Conservation (phyloP, 306 rosid genomes). For the Hippophae gyantsensis region DNA sequence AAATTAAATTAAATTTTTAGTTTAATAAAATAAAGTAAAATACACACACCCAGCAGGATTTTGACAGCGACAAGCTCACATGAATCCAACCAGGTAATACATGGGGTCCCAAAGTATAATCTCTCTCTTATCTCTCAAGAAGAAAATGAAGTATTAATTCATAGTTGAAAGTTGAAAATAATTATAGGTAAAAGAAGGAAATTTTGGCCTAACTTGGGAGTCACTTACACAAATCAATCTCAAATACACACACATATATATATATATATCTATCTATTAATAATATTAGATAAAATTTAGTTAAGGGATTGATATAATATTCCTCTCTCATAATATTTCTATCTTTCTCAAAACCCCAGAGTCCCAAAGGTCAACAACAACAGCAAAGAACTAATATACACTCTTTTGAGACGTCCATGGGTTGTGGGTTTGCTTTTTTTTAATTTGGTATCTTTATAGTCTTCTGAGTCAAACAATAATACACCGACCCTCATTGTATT, state of each 20-base stretch:
- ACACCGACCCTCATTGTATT: slow-evolving; percentile 29
- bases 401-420: slow-evolving; percentile 38
- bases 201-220: slow-evolving; percentile 11
- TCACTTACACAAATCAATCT: neutral
- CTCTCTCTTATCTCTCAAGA: slow-evolving; percentile 7
- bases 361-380: slow-evolving; percentile 32
- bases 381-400: slow-evolving; percentile 2
- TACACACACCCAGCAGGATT: slow-evolving; percentile 26
- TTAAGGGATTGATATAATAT: too few species aligned
- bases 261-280: neutral
- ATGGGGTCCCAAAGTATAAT: slow-evolving; percentile 34
- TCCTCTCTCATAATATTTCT: neutral
- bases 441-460: slow-evolving; percentile 9
- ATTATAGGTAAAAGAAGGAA: neutral
- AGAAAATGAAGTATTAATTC: neutral
- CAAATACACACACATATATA: neutral
- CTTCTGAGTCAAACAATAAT: slow-evolving; percentile 29
- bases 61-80: slow-evolving; percentile 42
- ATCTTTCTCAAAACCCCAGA: slow-evolving; percentile 2
- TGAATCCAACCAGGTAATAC: slow-evolving; percentile 45
- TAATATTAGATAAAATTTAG: neutral
- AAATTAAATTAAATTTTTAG: neutral
- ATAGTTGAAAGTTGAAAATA: neutral
- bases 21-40: slow-evolving; percentile 8
- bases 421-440: neutral